These are phyloP conservation scores for Testicularia cyperi DNA, from an alignment of 1,284 basidiomycete species.

Conservation along the genomic window DNA sequence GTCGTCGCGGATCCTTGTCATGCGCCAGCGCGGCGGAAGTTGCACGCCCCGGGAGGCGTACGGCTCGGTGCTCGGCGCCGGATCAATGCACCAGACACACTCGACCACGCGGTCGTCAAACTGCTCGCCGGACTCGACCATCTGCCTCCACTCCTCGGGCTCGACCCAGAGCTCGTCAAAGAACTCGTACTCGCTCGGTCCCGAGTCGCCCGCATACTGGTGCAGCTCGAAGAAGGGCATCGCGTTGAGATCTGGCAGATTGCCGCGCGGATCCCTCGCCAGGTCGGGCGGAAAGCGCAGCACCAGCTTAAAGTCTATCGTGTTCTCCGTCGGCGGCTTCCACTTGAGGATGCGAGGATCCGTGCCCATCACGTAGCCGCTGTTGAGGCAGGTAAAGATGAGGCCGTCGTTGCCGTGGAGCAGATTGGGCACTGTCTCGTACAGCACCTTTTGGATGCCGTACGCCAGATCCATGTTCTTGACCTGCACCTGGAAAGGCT, in stretches of 20 bases:
- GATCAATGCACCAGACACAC: conserved; percentile 75
- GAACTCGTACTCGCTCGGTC: conserved; percentile 68
- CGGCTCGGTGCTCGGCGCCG: conserved; percentile 41
- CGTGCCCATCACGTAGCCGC: conserved; percentile 84
- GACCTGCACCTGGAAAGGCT: conserved; percentile 80
- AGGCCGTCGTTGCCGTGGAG: conserved; percentile 94
- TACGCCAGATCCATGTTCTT: conserved; percentile 90
- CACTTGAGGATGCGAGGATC: conserved; percentile 88
- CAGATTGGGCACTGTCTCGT: conserved; percentile 78
- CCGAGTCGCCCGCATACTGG: conserved; percentile 65
- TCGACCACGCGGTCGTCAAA: conserved; percentile 91
- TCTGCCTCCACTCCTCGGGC: conserved; percentile 90
- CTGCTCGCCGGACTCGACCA: conserved; percentile 82
- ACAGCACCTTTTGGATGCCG: conserved; percentile 79
- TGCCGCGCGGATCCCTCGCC: conserved; percentile 48
- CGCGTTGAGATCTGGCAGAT: conserved; percentile 72
- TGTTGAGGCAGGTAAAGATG: conserved; percentile 89
- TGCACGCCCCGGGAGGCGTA: conserved; percentile 13
- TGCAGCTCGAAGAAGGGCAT: conserved; percentile 85
- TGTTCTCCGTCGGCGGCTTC: conserved; percentile 98
- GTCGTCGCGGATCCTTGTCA: conserved; percentile 56
- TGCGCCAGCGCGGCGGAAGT: conserved; percentile 50
- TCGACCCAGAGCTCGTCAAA: conserved; percentile 84
- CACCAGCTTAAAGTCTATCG: conserved; percentile 93
- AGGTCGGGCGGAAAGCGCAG: conserved; percentile 78